phyloP scores from a whole-genome alignment of 805 yeast species.

The Teunomyces pallodes region DNA sequence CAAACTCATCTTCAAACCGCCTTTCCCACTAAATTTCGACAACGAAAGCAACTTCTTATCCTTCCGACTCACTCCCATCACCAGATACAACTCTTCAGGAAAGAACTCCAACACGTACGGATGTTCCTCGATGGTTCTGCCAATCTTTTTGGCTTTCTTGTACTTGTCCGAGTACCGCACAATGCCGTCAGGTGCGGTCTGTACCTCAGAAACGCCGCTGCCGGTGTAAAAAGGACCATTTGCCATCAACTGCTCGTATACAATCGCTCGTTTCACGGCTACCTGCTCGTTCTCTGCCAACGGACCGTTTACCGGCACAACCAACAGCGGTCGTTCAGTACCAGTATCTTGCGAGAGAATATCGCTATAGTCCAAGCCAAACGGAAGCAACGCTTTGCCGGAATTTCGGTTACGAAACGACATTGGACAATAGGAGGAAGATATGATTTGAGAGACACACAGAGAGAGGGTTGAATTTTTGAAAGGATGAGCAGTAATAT shows the following conservation, averaged over 20 bases:
- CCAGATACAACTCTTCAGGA: conserved; percentile 73
- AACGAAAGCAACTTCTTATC: conserved; percentile 48
- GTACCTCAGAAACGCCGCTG: conserved; percentile 11
- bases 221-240: conserved; percentile 73
- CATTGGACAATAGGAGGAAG: conserved; percentile 32
- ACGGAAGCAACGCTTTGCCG: conserved; percentile 54
- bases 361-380: conserved; percentile 69
- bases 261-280: conserved; percentile 54
- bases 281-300: conserved; percentile 49
- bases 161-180: conserved; percentile 81
- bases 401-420: conserved; percentile 52
- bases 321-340: conserved; percentile 42
- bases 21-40: conserved; percentile 37
- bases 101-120: conserved; percentile 70
- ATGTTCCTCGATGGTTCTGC: conserved; percentile 72
- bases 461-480: no score
- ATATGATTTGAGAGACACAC: neutral
- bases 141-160: conserved; percentile 64
- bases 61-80: conserved; percentile 61
- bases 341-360: conserved; percentile 36
- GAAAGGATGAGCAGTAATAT: no score
- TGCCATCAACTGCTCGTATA: conserved; percentile 49
- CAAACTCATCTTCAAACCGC: conserved; percentile 36
- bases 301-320: conserved; percentile 66
- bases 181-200: conserved; percentile 55